Evolutionary conservation across 2,329 filamentous ascomycete species (phyloP), one percentile per base, ranked within the genome.

Genomic region (Seiridium cupressi): DNA sequence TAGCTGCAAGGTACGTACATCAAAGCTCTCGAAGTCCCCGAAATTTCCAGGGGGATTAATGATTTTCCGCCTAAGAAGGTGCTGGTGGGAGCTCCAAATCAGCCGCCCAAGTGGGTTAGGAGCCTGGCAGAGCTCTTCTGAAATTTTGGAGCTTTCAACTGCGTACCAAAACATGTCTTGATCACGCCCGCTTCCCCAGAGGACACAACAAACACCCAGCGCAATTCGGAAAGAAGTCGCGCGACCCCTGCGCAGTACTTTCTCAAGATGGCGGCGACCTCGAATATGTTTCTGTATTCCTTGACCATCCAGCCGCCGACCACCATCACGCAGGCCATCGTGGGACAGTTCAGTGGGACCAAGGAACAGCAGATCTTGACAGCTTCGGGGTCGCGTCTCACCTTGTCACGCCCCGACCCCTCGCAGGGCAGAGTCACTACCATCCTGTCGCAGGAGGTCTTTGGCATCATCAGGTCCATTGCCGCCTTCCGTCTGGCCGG

Each of bases 361-460:
- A 96, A 94, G 79, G 94, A 97, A 78, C 95, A 99, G 82, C 93
- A 97, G 78, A 97, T 99, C 73, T 87, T 97, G 74, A 94, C 93
- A 35, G 94, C 91, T 54, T 94, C 92, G 57, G 95, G 95, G 63
- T 96, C 95, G 62, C 91, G 91, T 66, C 85, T 99, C 62, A 91
- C 90, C 44, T 86, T 99, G 59, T 85, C 96, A 70, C 90, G 93
- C 62, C 92, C 95, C 31, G 92, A 97, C 72, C 88, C 92, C 32
- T 84, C 88, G 2, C 89, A 93, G 72, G 92, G 92, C 65, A 96
- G 95, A 75, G 88, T 98, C 69, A 85, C 89, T 55, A 92, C 93
- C 5, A 79, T 97, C 35, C 85, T 96, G 63, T 93, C 94, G 2
- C 94, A 98, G 73, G 91, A 99, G 81, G 86, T 96, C 53, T 99